Percentiles rank a stretch among this genome's conserved stretches.
phyloP scores from a whole-genome alignment of 2,329 filamentous ascomycete species.

The Endothia cerciana region DNA sequence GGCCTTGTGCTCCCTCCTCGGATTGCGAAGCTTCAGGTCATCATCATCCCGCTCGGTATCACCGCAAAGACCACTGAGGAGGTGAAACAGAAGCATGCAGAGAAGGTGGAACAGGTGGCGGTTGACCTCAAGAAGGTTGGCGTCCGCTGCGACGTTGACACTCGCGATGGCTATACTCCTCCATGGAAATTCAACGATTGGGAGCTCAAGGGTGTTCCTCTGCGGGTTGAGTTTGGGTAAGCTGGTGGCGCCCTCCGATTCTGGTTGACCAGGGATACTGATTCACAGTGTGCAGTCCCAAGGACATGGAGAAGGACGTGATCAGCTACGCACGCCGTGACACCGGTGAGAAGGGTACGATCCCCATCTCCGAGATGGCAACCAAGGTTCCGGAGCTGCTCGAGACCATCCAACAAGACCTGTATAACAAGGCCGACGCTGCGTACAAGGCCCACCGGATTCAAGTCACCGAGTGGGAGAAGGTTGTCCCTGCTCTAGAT shows the following conservation, averaged over 20 bases:
- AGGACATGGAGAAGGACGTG: slow-evolving; percentile 67
- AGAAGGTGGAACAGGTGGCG: slow-evolving; percentile 74
- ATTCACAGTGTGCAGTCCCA: slow-evolving; percentile 14
- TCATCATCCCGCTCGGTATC: slow-evolving; percentile 91
- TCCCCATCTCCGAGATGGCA: slow-evolving; percentile 74
- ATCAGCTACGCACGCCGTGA: slow-evolving; percentile 89
- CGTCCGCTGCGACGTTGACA: slow-evolving; percentile 79
- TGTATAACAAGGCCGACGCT: slow-evolving; percentile 76
- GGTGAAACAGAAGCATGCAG: slow-evolving; percentile 75
- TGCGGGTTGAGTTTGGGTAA: slow-evolving; percentile 93
- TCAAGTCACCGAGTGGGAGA: slow-evolving; percentile 82
- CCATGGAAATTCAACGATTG: slow-evolving; percentile 99
- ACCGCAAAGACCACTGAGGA: slow-evolving; percentile 85
- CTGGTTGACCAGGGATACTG: not conserved
- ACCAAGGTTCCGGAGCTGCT: slow-evolving; percentile 79
- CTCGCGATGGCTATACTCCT: slow-evolving; percentile 88
- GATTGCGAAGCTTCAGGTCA: slow-evolving; percentile 81
- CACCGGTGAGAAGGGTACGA: slow-evolving; percentile 78
- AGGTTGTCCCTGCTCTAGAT: slow-evolving; percentile 89
- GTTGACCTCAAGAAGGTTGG: slow-evolving; percentile 71
- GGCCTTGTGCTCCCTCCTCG: slow-evolving; percentile 91
- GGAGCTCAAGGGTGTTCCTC: slow-evolving; percentile 94
- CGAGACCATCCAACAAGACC: slow-evolving; percentile 85
- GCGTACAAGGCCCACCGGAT: slow-evolving; percentile 81
- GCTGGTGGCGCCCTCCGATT: slow-evolving; percentile 66